Base-by-base conservation (phyloP, 106 monocot species). In the Allium sativum region DNA sequence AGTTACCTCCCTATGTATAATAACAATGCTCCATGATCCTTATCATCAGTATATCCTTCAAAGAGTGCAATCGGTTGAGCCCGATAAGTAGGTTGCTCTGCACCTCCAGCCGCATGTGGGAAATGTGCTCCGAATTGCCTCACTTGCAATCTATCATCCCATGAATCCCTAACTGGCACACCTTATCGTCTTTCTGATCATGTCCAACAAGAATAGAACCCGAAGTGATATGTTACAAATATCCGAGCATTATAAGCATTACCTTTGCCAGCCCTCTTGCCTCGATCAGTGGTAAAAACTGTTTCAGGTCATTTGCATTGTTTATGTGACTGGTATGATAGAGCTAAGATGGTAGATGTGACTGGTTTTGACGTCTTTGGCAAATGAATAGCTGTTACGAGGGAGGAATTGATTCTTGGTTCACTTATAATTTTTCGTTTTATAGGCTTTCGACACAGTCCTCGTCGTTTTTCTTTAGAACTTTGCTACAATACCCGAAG, bases 1-100 rank as follows among this genome's bases (percentile, higher is more conserved):
- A 22, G 3, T 20, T 51, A 95, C 96, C 96, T 91, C 60, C 96
- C 96, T 54, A 90, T 96, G 68, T 98, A 98, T 40, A 98, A 77
- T 45, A 98, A 98, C 96, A 91, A 98, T 22, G 91, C 96, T 17
- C 96, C 96, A 73, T 98, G 91, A 69, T 98, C 96, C 57, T 98
- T 91, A 69, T 98, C 91, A 81, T 98, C 96, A 71, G 70, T 62
- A 66, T 98, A 98, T 13, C 96, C 96, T 55, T 91, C 96, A 15
- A 87, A 91, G 10, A 98, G 87, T 54, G 91, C 96, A 48, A 98
- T 87, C 16, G 91, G 88, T 48, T 98, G 96, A 45, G 96, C 87
- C 42, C 96, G 91, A 69, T 85, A 74, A 42, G 66, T 73, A 56
- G 80, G 82, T 59, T 98, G 96, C 51, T 91, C 96, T 9, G 91